Evolutionary conservation across 805 yeast species (phyloP).

Genomic region (Hanseniaspora occidentalis): DNA sequence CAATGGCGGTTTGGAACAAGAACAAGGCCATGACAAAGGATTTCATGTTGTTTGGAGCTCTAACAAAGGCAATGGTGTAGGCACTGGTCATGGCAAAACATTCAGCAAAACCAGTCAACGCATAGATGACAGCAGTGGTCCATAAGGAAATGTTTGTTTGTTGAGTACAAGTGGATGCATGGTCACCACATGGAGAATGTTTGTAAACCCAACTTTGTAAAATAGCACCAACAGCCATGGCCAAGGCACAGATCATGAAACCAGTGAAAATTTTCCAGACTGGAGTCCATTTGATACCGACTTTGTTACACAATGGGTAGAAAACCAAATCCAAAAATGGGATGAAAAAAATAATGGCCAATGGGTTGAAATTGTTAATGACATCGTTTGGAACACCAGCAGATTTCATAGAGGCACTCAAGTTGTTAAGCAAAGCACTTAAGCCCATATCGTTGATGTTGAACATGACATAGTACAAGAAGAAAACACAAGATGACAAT

Average conservation of each 20-base stretch:
- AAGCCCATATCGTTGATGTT: slow-evolving; percentile 15
- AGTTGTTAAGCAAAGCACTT: slow-evolving; percentile 6
- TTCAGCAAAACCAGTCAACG: slow-evolving; percentile 62
- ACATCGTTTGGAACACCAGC: slow-evolving; percentile 71
- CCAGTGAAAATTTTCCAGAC: slow-evolving; percentile 63
- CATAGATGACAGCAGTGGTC: slow-evolving; percentile 37
- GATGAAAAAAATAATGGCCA: slow-evolving; percentile 61
- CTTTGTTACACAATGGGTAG: slow-evolving; percentile 39
- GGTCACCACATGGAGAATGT: slow-evolving; percentile 62
- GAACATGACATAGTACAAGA: slow-evolving; percentile 29
- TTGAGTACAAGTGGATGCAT: slow-evolving; percentile 40
- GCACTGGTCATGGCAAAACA: slow-evolving; percentile 74
- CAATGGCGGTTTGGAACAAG: slow-evolving; percentile 62
- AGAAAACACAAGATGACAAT: slow-evolving; percentile 32
- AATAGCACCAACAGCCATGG: slow-evolving; percentile 70
- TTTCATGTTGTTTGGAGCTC: slow-evolving; percentile 53
- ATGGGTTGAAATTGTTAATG: slow-evolving; percentile 62
- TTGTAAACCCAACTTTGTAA: slow-evolving; percentile 58
- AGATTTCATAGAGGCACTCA: slow-evolving; percentile 6
- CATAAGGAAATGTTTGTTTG: slow-evolving; percentile 23
- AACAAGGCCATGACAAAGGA: slow-evolving; percentile 37
- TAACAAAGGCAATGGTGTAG: slow-evolving; percentile 71
- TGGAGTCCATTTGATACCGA: slow-evolving; percentile 47
- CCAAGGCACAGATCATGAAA: slow-evolving; percentile 46
- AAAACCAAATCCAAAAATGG: slow-evolving; percentile 53